Base-by-base conservation (phyloP, 2,329 filamentous ascomycete genomes). In the Colletotrichum cuscutae region DNA sequence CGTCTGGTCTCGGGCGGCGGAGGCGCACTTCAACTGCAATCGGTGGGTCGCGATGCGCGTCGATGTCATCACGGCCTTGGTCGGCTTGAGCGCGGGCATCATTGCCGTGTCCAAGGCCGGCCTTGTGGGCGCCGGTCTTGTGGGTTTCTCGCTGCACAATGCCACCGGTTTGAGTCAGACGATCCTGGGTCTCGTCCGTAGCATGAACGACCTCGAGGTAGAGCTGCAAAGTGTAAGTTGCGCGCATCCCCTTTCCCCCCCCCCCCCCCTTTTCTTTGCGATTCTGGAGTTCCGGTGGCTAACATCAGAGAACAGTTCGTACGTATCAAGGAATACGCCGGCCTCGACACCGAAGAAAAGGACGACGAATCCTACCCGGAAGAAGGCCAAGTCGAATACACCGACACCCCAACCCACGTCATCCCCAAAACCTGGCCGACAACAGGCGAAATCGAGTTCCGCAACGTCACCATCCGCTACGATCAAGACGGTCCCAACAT, bases 1-100 rank as follows among this genome's bases (percentile, higher is more conserved):
- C 1, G 77, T 84, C 0, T 87, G 85, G 79, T 83, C 85, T 12
- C 83, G 84, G 6, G 81, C 87, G 0, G 80, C 83, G 0, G 87
- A 89, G 76, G 81, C 88, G 1, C 86, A 84, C 59, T 89, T 84
- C 74, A 89, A 89, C 77, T 86, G 86, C 72, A 90, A 90, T 76
- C 85, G 89, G 8, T 90, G 89, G 89, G 86, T 90, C 3, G 83
- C 85, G 1, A 83, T 90, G 52, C 85, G 89, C 5, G 82, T 89
- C 5, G 88, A 90, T 73, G 83, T 89, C 75, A 85, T 88, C 65
- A 89, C 88, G 1, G 87, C 88, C 0, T 78, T 88, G 1, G 86
- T 89, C 12, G 84, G 86, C 13, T 81, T 88, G 1, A 82, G 82
- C 11, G 88, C 88, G 0, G 88, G 88, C 9, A 82, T 84, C 58